Evolutionary conservation across 257 asterid species (phyloP).

Genomic region (Ehretia macrophylla): DNA sequence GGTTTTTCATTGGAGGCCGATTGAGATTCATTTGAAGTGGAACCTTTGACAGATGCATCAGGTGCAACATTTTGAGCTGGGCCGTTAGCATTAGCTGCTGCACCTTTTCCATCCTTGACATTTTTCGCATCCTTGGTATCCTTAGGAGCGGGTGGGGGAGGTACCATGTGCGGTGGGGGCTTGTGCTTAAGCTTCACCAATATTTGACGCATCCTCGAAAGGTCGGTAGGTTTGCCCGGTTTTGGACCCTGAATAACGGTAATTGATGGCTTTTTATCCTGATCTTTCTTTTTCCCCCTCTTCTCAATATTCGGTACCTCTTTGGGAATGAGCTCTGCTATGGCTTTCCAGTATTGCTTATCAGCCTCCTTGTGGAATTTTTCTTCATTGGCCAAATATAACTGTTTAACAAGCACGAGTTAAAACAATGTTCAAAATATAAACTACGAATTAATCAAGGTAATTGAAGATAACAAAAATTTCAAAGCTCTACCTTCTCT

Average conservation of each 20-base stretch:
- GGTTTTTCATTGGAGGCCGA: conserved; percentile 34
- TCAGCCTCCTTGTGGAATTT: conserved; percentile 94
- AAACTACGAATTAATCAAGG: background rate
- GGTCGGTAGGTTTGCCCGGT: conserved; percentile 98
- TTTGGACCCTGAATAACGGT: conserved; percentile 89
- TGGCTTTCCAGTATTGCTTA: conserved; percentile 95
- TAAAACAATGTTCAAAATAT: conserved; percentile 4
- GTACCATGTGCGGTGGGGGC: conserved; percentile 91
- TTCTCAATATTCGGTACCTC: conserved; percentile 88
- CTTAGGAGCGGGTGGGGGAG: conserved; percentile 81
- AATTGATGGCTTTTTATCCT: conserved; percentile 84
- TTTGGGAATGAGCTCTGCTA: conserved; percentile 83
- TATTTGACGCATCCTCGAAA: conserved; percentile 89
- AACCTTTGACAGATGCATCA: conserved; percentile 36
- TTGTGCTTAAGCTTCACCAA: conserved; percentile 91
- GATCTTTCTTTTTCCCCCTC: conserved; percentile 86
- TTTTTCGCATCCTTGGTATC: conserved; percentile 56
- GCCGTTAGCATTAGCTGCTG: conserved; percentile 23
- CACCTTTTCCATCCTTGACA: conserved; percentile 45
- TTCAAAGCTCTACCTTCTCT: conserved; percentile 56
- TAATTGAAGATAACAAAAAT: background rate
- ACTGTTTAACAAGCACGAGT: conserved; percentile 31
- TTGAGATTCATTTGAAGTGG: conserved; percentile 37
- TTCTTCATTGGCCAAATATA: conserved; percentile 56
- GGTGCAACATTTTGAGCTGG: conserved; percentile 29